These are phyloP conservation scores for Pyrus hybrid DNA, from an alignment of 331 rosid species.

Conservation along the genomic window DNA sequence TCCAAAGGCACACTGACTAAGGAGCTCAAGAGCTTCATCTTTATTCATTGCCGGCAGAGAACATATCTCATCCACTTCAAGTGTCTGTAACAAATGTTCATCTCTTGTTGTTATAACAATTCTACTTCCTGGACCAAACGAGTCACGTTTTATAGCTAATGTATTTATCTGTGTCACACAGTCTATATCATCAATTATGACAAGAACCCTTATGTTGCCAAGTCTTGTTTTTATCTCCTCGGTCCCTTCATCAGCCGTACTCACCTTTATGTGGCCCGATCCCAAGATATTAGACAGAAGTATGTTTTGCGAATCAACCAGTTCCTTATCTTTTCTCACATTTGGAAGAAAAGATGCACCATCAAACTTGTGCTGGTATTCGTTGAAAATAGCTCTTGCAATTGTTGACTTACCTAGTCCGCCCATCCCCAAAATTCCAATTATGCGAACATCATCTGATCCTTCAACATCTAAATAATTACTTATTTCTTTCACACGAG, in stretches of 20 bases:
- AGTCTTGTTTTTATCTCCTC: background rate
- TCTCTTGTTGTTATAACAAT: background rate
- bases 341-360: too few species aligned
- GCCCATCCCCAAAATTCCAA: too few species aligned
- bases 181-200: background rate
- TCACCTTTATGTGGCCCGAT: background rate
- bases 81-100: background rate
- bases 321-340: background rate
- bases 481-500: too few species aligned
- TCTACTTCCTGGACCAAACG: background rate
- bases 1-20: background rate
- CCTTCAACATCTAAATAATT: too few species aligned
- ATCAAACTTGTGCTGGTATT: too few species aligned
- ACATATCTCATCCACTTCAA: too few species aligned
- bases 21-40: background rate
- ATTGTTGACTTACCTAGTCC: too few species aligned
- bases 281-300: background rate
- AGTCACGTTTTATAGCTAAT: background rate
- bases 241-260: accelerated
- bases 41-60: background rate
- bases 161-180: too few species aligned
- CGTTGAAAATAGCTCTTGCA: too few species aligned
- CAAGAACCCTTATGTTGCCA: background rate
- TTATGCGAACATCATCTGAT: too few species aligned
- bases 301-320: background rate